Base-by-base conservation (phyloP, 345 rosid species). In the Hibiscus mutabilis region DNA sequence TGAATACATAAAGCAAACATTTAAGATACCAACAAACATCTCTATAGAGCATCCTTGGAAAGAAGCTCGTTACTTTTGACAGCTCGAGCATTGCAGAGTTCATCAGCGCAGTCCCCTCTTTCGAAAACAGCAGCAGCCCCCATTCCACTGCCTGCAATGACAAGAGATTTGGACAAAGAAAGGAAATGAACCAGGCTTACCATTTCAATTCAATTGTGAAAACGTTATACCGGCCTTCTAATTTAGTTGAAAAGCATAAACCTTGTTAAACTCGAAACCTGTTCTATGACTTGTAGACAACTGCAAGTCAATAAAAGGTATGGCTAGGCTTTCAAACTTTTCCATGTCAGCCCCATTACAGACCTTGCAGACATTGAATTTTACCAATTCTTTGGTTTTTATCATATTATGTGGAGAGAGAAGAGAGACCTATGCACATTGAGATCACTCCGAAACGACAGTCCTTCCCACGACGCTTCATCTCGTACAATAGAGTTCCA, bases 61-160 rank as follows among this genome's bases (percentile, higher is more conserved):
- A 87, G 79, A 55, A 79, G 80, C 25, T 52, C 52, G 21, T 68
- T 74, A 22, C 65, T 80, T 57, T 74, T 70, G 60, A 68, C 78
- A n/a, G 63, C 65, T 52, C 77, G 80, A 61, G 86, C 87, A 56
- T 88, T 84, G 64, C 85, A 75, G 5, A 86, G 53, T 52, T 76
- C 85, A 53, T 93, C 96, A 5, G 64, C 80, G 19, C 76, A 78
- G 76, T 87, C 97, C 47, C 98, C 97, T 78, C 92, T 87, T 71
- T 89, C 97, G 0, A 93, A 83, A 71, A 91, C 97, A 60, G 92
- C 97, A 27, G 97, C 95, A 16, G 97, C 97, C 19, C 98, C 95
- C 97, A 91, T 89, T 6, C 95, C 95, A 0, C 89, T 74, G 55
- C 93, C 96, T 92, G 86, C 77, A 46, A 29, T 61, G 59, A 40